phyloP scores from a whole-genome alignment of 306 rosid species.

The Fragaria nilgerrensis region DNA sequence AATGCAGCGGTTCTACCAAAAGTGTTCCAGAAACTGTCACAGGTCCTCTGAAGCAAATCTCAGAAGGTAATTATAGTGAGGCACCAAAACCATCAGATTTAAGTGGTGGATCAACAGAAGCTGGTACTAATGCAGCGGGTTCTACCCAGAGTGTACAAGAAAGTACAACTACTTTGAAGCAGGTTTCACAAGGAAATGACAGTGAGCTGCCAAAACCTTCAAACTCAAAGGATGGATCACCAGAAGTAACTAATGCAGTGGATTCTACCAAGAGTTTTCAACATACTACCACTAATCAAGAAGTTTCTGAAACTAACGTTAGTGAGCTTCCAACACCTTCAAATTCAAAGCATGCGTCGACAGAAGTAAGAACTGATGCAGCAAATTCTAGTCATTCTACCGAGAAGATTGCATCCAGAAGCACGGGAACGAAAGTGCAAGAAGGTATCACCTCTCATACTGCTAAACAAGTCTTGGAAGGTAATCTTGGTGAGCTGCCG shows the following conservation, averaged over 20 bases:
- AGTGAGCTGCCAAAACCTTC: not conserved
- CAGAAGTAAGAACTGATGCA: not conserved
- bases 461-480: slow-evolving; percentile 37
- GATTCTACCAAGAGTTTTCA: not conserved
- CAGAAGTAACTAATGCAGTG: not conserved
- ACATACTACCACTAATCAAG: not conserved
- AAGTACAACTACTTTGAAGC: not conserved
- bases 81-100: slow-evolving; percentile 26
- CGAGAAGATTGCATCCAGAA: not conserved
- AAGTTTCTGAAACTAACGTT: not conserved
- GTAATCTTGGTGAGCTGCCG: slow-evolving; percentile 20
- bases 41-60: slow-evolving; percentile 25
- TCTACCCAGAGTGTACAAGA: slow-evolving; percentile 27
- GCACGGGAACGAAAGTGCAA: not conserved
- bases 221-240: not conserved
- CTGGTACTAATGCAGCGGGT: slow-evolving; percentile 28
- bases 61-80: slow-evolving; percentile 34
- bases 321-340: not conserved
- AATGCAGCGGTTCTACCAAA: not conserved
- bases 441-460: not conserved
- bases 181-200: not conserved
- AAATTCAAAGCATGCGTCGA: not conserved
- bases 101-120: slow-evolving; percentile 24
- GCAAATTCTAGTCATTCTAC: not conserved
- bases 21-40: slow-evolving; percentile 16